Conservation (phyloP, 2,329 filamentous ascomycete genomes). For the Neoarthrinium moseri region DNA sequence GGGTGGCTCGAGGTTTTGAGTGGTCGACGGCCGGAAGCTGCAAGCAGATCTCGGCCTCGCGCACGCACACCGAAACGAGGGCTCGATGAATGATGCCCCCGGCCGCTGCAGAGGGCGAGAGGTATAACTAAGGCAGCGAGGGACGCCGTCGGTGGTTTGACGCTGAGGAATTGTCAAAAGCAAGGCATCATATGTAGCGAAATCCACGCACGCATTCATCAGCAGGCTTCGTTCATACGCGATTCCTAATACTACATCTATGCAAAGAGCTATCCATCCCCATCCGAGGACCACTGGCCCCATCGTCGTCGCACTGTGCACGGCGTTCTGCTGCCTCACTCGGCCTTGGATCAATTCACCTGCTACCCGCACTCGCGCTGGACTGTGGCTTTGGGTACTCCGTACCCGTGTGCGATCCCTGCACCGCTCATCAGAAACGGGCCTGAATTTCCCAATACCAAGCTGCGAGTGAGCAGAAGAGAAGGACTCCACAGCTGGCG, state of each 20-base stretch:
- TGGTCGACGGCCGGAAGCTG: background rate
- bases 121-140: background rate
- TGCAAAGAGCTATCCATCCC: no score
- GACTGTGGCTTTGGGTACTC: no score
- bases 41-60: slow-evolving; percentile 5
- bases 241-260: no score
- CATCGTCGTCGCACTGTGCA: background rate
- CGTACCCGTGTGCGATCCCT: slow-evolving; percentile 3
- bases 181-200: no score
- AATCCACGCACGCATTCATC: no score
- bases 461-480: background rate
- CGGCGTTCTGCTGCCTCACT: no score
- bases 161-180: no score
- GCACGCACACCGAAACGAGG: background rate
- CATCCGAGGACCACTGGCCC: no score
- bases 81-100: no score
- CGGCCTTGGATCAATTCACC: no score
- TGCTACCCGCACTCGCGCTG: slow-evolving; percentile 1
- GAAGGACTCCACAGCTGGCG: background rate
- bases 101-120: no score
- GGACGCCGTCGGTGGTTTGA: background rate
- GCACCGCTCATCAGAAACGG: slow-evolving; percentile 6
- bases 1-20: background rate
- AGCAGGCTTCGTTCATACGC: no score
- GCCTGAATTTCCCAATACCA: slow-evolving; percentile 2